Percentiles rank a stretch among this genome's conserved stretches.
Evolutionary conservation across 2,329 filamentous ascomycete genomes (phyloP).

Genomic region (Lachnellula subtilissima): DNA sequence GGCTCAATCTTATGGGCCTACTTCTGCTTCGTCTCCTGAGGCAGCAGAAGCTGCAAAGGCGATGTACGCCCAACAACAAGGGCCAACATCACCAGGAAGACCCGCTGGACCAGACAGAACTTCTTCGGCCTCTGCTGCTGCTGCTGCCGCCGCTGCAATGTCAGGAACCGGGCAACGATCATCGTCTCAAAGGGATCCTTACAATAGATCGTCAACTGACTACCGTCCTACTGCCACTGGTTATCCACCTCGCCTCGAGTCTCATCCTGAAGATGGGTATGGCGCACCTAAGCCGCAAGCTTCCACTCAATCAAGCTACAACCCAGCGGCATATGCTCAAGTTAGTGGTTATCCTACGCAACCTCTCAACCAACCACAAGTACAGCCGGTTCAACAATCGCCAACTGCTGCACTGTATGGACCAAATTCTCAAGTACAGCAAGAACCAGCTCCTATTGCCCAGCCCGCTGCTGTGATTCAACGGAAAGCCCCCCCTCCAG

Average conservation of each 20-base stretch:
- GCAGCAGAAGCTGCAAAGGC: slow-evolving; percentile 60
- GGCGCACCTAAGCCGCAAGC: slow-evolving; percentile 32
- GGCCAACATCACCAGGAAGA: slow-evolving; percentile 33
- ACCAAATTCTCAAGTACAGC: slow-evolving; percentile 24
- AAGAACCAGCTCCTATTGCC: slow-evolving; percentile 26
- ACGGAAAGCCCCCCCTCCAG: no score
- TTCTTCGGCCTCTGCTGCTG: slow-evolving; percentile 46
- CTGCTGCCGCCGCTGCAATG: slow-evolving; percentile 58
- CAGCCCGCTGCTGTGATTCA: slow-evolving; percentile 28
- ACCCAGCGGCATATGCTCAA: slow-evolving; percentile 71
- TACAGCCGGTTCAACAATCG: slow-evolving; percentile 34
- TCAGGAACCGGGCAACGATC: slow-evolving; percentile 33
- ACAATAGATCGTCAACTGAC: slow-evolving; percentile 27
- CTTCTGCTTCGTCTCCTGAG: slow-evolving; percentile 42
- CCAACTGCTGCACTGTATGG: slow-evolving; percentile 26
- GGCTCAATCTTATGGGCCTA: slow-evolving; percentile 34
- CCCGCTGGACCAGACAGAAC: slow-evolving; percentile 48
- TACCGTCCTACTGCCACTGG: slow-evolving; percentile 20
- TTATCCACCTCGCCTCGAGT: slow-evolving; percentile 20
- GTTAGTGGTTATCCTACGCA: slow-evolving; percentile 49
- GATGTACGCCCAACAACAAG: slow-evolving; percentile 46
- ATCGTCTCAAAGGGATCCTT: slow-evolving; percentile 23
- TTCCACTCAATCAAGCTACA: slow-evolving; percentile 61
- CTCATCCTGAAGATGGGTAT: slow-evolving; percentile 24
- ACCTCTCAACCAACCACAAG: slow-evolving; percentile 36